Conservation (phyloP, 192 early-diverging fungal species). For the Coemansia sp. region DNA sequence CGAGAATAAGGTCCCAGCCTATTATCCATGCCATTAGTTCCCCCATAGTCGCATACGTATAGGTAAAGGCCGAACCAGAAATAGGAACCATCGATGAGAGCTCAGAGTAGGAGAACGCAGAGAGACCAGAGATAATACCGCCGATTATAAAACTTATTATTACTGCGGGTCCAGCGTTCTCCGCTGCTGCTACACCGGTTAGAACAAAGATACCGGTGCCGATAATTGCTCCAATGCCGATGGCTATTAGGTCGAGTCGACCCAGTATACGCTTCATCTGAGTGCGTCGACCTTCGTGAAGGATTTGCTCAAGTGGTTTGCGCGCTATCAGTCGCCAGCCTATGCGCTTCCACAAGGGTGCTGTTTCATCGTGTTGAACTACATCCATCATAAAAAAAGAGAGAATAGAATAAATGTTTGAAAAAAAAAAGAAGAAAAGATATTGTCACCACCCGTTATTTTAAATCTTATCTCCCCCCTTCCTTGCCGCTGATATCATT, state of each 20-base stretch:
- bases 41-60: conserved; percentile 81
- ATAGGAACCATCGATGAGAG: conserved; percentile 84
- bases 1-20: conserved; percentile 87
- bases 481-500: neutral
- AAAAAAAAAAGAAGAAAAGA: neutral
- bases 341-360: conserved; percentile 31
- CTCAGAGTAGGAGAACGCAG: conserved; percentile 84
- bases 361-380: neutral
- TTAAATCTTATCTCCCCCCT: neutral
- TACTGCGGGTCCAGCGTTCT: conserved; percentile 80
- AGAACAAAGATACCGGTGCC: conserved; percentile 84
- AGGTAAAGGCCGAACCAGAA: conserved; percentile 86
- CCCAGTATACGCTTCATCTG: conserved; percentile 58
- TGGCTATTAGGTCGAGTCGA: conserved; percentile 60
- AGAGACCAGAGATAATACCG: conserved; percentile 69
- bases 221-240: conserved; percentile 77
- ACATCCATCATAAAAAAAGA: neutral
- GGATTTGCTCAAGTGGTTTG: conserved; percentile 45
- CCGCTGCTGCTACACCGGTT: conserved; percentile 67
- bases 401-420: neutral
- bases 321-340: conserved; percentile 20
- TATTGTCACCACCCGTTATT: neutral
- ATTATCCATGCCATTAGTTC: conserved; percentile 89
- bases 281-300: conserved; percentile 49
- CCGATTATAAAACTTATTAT: conserved; percentile 80